These are phyloP conservation scores for Candida namnaoensis DNA, from an alignment of 805 yeast genomes.

Conservation along the genomic window DNA sequence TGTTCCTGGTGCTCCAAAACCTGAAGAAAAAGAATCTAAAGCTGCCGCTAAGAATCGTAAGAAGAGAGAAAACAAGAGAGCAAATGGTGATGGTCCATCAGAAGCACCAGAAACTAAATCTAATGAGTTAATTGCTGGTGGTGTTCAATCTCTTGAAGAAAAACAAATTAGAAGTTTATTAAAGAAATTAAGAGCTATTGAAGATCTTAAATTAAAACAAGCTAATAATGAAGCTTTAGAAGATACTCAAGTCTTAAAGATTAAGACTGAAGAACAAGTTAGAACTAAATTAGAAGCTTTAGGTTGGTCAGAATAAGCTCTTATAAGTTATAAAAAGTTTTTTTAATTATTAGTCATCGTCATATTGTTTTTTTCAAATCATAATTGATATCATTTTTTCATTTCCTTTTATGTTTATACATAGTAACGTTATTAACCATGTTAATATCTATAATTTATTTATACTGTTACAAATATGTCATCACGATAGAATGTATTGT, in stretches of 20 bases:
- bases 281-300: constrained; percentile 63
- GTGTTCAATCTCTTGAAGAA: constrained; percentile 70
- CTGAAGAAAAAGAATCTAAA: constrained; percentile 41
- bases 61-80: constrained; percentile 59
- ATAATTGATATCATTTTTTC: too few relatives aligned
- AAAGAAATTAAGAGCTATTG: constrained; percentile 94
- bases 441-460: too few relatives aligned
- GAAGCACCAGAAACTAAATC: constrained; percentile 2
- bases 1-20: constrained; percentile 53
- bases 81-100: constrained; percentile 9
- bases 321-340: neutral
- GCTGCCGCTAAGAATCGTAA: constrained; percentile 67
- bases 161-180: constrained; percentile 85
- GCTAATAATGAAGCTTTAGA: constrained; percentile 79
- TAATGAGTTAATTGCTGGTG: constrained; percentile 38
- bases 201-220: constrained; percentile 78
- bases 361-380: too few relatives aligned
- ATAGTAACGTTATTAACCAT: too few relatives aligned
- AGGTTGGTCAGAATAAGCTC: constrained; percentile 56
- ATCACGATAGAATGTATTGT: too few relatives aligned
- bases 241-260: constrained; percentile 87
- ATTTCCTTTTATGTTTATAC: too few relatives aligned
- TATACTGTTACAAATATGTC: too few relatives aligned
- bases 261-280: constrained; percentile 77
- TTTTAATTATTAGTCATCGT: neutral